Evolutionary conservation across 306 rosid genomes (phyloP).

Genomic region (Pterocarpus macrocarpus): DNA sequence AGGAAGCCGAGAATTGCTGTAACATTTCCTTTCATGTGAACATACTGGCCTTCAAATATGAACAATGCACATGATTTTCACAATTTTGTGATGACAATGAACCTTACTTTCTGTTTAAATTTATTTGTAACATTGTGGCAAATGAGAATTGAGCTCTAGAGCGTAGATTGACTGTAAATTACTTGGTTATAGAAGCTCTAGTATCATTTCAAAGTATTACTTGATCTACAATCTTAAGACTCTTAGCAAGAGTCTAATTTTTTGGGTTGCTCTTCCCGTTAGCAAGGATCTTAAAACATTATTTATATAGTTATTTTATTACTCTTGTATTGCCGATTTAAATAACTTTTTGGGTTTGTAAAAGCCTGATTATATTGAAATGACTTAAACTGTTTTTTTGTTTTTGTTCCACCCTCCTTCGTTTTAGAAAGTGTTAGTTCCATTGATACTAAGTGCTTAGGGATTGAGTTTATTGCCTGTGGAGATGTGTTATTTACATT

Average conservation of each 20-base stretch:
- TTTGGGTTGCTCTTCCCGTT: neutral
- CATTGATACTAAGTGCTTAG: slow-evolving; percentile 24
- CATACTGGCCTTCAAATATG: slow-evolving; percentile 14
- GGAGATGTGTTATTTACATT: slow-evolving; percentile 30
- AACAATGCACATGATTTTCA: neutral
- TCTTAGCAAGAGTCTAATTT: neutral
- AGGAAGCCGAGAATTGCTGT: slow-evolving; percentile 19
- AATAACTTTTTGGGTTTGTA: slow-evolving; percentile 26
- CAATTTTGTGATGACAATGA: slow-evolving; percentile 31
- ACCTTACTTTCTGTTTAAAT: neutral
- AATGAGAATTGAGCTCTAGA: slow-evolving; percentile 1
- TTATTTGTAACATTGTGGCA: neutral
- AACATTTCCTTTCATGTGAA: slow-evolving; percentile 3
- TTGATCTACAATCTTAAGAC: neutral
- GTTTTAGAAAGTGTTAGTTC: slow-evolving; percentile 32
- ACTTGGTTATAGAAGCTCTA: slow-evolving; percentile 19
- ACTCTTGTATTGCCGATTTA: neutral
- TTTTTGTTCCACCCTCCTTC: neutral
- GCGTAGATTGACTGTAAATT: neutral
- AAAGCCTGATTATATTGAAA: slow-evolving; percentile 10
- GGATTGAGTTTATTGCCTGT: slow-evolving; percentile 14
- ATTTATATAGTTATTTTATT: neutral
- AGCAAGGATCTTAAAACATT: neutral
- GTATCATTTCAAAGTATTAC: slow-evolving; percentile 9
- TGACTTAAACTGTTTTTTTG: neutral